A percentile compares a stretch with the other conserved stretches of the same genome.
These are phyloP conservation scores for Arthrobotrys megalospora DNA, from an alignment of 2,329 filamentous ascomycete species.

Conservation along the genomic window DNA sequence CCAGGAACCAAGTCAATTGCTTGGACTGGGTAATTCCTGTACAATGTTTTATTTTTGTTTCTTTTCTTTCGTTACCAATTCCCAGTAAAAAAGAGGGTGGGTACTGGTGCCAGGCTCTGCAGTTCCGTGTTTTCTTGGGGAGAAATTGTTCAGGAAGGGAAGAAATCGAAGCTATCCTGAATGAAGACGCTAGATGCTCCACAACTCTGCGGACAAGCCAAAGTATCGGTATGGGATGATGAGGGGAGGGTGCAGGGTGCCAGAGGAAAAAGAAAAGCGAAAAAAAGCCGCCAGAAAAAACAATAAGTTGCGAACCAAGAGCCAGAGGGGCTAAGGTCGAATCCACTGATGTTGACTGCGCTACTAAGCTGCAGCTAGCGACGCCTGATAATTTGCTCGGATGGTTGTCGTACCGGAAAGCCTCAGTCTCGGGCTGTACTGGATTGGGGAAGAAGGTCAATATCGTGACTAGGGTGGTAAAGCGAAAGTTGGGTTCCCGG, in stretches of 20 bases:
- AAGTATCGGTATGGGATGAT: conserved; percentile 57
- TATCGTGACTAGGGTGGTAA: conserved; percentile 46
- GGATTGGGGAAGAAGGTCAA: conserved; percentile 55
- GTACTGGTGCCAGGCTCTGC: conserved; percentile 48
- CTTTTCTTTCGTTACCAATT: conserved; percentile 60
- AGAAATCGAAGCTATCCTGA: conserved; percentile 61
- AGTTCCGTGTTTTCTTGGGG: conserved; percentile 59
- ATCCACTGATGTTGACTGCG: conserved; percentile 46
- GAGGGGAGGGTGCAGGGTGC: conserved; percentile 52
- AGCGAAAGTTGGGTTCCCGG: conserved; percentile 55
- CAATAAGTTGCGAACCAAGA: conserved; percentile 47
- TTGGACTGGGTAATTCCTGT: conserved; percentile 54
- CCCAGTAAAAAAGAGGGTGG: conserved; percentile 54
- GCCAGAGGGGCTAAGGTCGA: conserved; percentile 48
- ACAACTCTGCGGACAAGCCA: conserved; percentile 60
- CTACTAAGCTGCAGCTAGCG: conserved; percentile 57
- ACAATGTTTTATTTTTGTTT: conserved; percentile 61
- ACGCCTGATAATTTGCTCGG: conserved; percentile 61
- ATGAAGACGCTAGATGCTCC: conserved; percentile 61
- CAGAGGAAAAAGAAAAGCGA: conserved; percentile 27
- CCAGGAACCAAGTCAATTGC: conserved; percentile 59
- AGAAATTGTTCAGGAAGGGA: conserved; percentile 60
- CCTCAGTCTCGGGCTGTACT: conserved; percentile 45
- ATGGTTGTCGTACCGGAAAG: conserved; percentile 56
- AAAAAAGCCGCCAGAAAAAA: conserved; percentile 37